Evolutionary conservation across 2,329 filamentous ascomycete species (phyloP), one percentile per base, ranked within the genome.

Genomic region (Coniochaeta sp.): DNA sequence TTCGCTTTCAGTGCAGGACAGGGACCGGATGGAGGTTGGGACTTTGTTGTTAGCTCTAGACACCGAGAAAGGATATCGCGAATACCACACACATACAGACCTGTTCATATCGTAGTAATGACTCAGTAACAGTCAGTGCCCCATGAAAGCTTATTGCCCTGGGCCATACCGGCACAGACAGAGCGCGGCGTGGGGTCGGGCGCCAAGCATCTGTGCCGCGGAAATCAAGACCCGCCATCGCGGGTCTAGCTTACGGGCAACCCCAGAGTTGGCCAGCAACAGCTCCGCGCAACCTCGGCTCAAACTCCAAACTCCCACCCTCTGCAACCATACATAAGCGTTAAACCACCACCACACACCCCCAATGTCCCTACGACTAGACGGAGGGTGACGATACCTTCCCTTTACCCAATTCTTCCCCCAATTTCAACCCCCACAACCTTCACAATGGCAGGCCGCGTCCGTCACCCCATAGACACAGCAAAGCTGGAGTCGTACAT

Each of bases 391-490:
- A 42, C 20, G 38, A 26, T n/a, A n/a, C n/a, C 38, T 13, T 13
- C 38, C 18, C 38, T 24, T 24, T 9, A 12, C 20, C 12, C 10
- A 4, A 18, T 42, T 22, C 33, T 38, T 12, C 27, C 27, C 31
- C 8, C 7, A 22, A 22, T 18, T 18, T 18, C n/a, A 14, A 10
- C 14, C 13, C 31, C 31, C 31, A 33, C 5, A 10, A 20, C 33
- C 13, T n/a, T 50, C 13, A 49, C 47, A 32, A 86, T 96, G 92
- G 92, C 94, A 50, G 92, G 92, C 61, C 78, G 78, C 57, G 85
- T 99, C 53, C 85, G 94, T 67, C 94, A 99, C 67, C 89, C 89
- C 40, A 95, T 99, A 65, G 89, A 97, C 65, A 72, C 92, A 61
- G 72, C 79, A 63, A 83, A 88, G 14, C 76, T 99, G 51, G 87